Evolutionary conservation across 371 early-diverging fungal species (phyloP).

Genomic region (Catenaria anguillulae): DNA sequence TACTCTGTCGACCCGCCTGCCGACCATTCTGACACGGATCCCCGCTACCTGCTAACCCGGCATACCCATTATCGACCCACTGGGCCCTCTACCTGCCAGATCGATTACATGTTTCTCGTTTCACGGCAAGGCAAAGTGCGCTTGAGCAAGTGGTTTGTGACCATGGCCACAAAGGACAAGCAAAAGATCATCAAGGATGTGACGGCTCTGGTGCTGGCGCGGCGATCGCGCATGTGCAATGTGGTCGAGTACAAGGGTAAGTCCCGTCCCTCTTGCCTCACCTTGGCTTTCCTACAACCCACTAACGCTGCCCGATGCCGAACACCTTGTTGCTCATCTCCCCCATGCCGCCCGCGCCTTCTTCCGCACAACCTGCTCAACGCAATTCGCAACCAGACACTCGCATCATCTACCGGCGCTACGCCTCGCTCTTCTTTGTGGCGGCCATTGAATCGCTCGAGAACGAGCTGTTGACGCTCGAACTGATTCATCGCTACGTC

Average conservation of each 20-base stretch:
- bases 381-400: slow-evolving; percentile 42
- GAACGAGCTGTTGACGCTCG: slow-evolving; percentile 84
- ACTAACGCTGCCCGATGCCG: too few species aligned
- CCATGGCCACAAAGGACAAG: slow-evolving; percentile 80
- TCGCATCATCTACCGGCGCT: slow-evolving; percentile 87
- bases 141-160: slow-evolving; percentile 89
- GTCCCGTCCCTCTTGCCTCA: slow-evolving; percentile 5
- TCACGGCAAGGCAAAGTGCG: slow-evolving; percentile 77
- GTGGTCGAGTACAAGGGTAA: slow-evolving; percentile 89
- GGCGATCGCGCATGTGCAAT: slow-evolving; percentile 92
- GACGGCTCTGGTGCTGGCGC: slow-evolving; percentile 68
- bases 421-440: slow-evolving; percentile 88
- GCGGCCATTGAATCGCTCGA: slow-evolving; percentile 80
- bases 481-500: slow-evolving; percentile 93
- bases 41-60: too few species aligned
- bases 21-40: too few species aligned
- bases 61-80: too few species aligned
- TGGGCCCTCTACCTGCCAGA: too few species aligned
- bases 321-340: too few species aligned
- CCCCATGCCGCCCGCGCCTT: too few species aligned
- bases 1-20: too few species aligned
- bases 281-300: not conserved
- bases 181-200: slow-evolving; percentile 88
- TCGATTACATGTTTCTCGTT: slow-evolving; percentile 44
- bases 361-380: too few species aligned